Conservation (phyloP, 257 asterid genomes). For the Gentiana macrophylla region DNA sequence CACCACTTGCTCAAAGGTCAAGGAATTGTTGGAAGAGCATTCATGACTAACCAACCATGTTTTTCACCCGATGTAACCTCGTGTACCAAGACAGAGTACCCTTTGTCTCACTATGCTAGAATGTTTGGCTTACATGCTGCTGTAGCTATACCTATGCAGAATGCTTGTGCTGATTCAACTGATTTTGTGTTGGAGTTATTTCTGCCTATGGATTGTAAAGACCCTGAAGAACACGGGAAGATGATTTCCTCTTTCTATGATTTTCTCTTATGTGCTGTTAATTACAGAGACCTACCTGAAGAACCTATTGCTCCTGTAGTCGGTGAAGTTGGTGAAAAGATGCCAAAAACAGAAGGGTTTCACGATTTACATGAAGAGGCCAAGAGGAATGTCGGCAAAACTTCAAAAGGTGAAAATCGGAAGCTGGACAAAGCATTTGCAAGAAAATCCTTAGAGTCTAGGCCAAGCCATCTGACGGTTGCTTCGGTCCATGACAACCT, state of each 20-base stretch:
- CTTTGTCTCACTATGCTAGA: slow-evolving; percentile 86
- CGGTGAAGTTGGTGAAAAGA: slow-evolving; percentile 12
- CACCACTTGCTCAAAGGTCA: slow-evolving; percentile 76
- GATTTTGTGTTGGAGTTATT: slow-evolving; percentile 89
- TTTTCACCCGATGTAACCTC: slow-evolving; percentile 67
- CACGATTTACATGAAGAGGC: slow-evolving; percentile 11
- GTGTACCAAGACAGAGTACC: slow-evolving; percentile 65
- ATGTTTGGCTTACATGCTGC: slow-evolving; percentile 77
- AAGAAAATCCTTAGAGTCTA: slow-evolving; percentile 15
- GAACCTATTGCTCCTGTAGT: slow-evolving; percentile 23
- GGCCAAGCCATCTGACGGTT: slow-evolving; percentile 23
- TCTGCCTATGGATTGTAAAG: slow-evolving; percentile 51
- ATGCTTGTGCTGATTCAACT: slow-evolving; percentile 42
- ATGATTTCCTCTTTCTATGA: slow-evolving; percentile 72
- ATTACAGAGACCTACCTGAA: slow-evolving; percentile 49
- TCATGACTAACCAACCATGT: slow-evolving; percentile 68
- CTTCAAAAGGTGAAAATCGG: slow-evolving; percentile 23
- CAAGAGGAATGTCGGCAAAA: slow-evolving; percentile 17
- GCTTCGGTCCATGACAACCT: slow-evolving; percentile 19
- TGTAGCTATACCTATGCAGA: slow-evolving; percentile 80
- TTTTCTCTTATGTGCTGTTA: slow-evolving; percentile 53
- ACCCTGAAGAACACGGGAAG: slow-evolving; percentile 49
- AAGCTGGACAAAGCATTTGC: slow-evolving; percentile 13
- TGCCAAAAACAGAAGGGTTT: slow-evolving; percentile 1
- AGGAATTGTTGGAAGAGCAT: slow-evolving; percentile 78